These are phyloP conservation scores for Trametes pubescens DNA, from an alignment of 1,284 basidiomycete genomes.

Conservation along the genomic window DNA sequence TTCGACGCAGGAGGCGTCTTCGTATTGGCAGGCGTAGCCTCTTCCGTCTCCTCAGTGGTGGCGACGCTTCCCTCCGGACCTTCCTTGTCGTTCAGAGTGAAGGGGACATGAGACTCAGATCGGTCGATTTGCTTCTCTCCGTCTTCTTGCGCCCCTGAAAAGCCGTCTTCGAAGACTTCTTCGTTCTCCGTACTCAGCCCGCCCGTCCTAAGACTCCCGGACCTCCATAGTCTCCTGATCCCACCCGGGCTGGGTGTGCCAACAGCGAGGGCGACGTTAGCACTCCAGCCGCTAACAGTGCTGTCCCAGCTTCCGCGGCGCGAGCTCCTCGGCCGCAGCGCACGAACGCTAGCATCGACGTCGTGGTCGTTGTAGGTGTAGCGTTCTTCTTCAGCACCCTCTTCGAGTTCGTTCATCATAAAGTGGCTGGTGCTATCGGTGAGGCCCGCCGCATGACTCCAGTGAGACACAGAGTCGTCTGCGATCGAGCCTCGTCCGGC, in stretches of 20 bases:
- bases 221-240: slow-evolving; percentile 60
- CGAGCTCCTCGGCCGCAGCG: slow-evolving; percentile 80
- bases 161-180: slow-evolving; percentile 36
- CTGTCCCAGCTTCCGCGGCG: slow-evolving; percentile 87
- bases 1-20: slow-evolving; percentile 13
- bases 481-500: slow-evolving; percentile 46
- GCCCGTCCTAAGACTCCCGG: slow-evolving; percentile 61
- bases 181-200: slow-evolving; percentile 51
- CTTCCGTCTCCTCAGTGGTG: slow-evolving; percentile 4
- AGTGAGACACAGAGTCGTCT: slow-evolving; percentile 76
- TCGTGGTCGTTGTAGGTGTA: slow-evolving; percentile 69
- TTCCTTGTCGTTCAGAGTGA: slow-evolving; percentile 11
- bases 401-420: slow-evolving; percentile 59
- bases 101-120: slow-evolving; percentile 5
- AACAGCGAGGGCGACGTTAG: slow-evolving; percentile 48
- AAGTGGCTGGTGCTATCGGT: slow-evolving; percentile 75
- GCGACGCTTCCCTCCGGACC: slow-evolving; percentile 8
- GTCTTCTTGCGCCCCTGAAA: slow-evolving; percentile 25
- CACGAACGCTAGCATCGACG: slow-evolving; percentile 80
- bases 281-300: slow-evolving; percentile 84
- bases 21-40: slow-evolving; percentile 1
- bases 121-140: slow-evolving; percentile 22
- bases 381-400: slow-evolving; percentile 37
- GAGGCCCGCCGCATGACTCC: slow-evolving; percentile 52
- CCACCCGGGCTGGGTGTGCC: slow-evolving; percentile 50